phyloP scores from a whole-genome alignment of 345 rosid genomes.

The Salix dunnii region DNA sequence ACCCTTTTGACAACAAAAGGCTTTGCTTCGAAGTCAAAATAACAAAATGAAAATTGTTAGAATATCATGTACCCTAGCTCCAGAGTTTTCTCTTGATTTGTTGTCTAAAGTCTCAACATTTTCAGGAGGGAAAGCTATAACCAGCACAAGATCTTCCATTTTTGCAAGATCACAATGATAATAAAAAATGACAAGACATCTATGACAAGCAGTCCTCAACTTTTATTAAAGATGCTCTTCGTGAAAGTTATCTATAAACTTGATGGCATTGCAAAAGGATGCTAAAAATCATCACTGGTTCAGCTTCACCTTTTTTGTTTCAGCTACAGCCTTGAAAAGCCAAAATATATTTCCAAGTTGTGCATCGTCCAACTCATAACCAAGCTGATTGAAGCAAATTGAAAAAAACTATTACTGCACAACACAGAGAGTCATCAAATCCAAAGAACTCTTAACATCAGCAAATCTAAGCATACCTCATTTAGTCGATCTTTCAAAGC shows the following conservation, averaged over 20 bases:
- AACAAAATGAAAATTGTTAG: background rate
- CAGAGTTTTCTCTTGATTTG: background rate
- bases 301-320: constrained; percentile 69
- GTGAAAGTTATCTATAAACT: background rate
- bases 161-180: background rate
- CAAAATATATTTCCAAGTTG: constrained; percentile 73
- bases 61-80: background rate
- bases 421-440: background rate
- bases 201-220: background rate
- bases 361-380: constrained; percentile 69
- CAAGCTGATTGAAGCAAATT: constrained; percentile 51
- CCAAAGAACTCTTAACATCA: background rate
- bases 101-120: background rate
- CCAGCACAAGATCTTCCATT: background rate
- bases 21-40: background rate
- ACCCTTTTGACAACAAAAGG: background rate
- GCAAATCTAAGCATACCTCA: constrained; percentile 50
- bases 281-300: background rate
- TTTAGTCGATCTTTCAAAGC: constrained; percentile 70
- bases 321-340: constrained; percentile 89
- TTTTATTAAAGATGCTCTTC: background rate
- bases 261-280: background rate
- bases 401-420: constrained; percentile 11
- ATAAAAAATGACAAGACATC: background rate
- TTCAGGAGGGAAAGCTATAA: background rate